A percentile compares a stretch with the other conserved stretches of the same genome.
Conservation (phyloP, 129 eudicot genomes). For the Arctium lappa region DNA sequence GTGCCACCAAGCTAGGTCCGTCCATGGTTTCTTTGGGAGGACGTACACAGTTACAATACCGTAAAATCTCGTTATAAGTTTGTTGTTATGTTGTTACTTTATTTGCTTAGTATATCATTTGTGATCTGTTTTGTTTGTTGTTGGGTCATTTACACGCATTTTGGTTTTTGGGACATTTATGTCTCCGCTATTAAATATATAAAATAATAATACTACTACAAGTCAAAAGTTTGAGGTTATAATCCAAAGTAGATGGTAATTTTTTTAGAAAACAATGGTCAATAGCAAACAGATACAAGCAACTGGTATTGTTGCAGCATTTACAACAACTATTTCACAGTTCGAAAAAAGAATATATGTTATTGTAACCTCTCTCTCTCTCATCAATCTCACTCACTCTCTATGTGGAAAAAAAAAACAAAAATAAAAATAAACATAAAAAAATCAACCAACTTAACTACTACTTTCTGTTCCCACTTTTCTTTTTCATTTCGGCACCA, state of each 20-base stretch:
- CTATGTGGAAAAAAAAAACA: slow-evolving; percentile 21
- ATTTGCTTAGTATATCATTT: background rate
- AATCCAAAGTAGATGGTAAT: background rate
- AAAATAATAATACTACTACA: background rate
- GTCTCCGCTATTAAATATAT: background rate
- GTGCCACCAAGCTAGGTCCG: too few relatives aligned
- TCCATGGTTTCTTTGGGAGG: too few relatives aligned
- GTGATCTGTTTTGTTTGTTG: background rate
- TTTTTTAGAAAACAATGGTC: background rate
- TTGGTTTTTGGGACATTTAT: background rate
- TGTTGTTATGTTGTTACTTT: background rate
- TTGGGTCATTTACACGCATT: background rate
- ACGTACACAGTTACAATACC: background rate
- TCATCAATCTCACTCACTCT: slow-evolving; percentile 42
- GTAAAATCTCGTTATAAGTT: background rate
- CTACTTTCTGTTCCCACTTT: slow-evolving; percentile 63
- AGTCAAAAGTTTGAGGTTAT: background rate
- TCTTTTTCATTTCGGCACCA: slow-evolving; percentile 60
- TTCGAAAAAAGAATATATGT: slow-evolving; percentile 12
- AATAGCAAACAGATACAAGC: slow-evolving; percentile 54
- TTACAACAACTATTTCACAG: slow-evolving; percentile 33
- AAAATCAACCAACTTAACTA: slow-evolving; percentile 19
- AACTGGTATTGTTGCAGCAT: slow-evolving; percentile 65
- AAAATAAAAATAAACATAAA: background rate
- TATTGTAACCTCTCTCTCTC: slow-evolving; percentile 19